phyloP scores from a whole-genome alignment of 139 green algal species.

The Volvox africanus region DNA sequence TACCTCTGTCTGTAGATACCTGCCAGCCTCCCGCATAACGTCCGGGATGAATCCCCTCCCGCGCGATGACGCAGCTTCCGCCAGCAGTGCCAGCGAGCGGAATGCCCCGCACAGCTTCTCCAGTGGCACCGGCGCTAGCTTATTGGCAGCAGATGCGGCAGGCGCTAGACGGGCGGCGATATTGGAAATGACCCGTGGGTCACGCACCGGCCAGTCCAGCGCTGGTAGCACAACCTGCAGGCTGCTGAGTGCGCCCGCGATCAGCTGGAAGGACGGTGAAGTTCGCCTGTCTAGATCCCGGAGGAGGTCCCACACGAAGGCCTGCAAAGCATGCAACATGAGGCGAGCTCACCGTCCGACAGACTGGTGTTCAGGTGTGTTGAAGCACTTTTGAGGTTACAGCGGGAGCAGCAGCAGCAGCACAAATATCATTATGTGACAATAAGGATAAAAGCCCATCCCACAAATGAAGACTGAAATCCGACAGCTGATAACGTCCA shows the following conservation, averaged over 20 bases:
- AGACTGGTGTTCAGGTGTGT: too few relatives aligned
- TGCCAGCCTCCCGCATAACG: too few relatives aligned
- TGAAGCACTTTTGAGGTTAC: too few relatives aligned
- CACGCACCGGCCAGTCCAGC: neutral
- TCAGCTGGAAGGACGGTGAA: neutral
- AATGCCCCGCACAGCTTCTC: neutral
- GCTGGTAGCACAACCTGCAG: conserved; percentile 20
- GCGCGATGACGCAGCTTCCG: too few relatives aligned
- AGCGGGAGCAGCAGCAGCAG: too few relatives aligned
- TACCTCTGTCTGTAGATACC: neutral
- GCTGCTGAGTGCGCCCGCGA: neutral
- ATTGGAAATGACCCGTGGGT: neutral
- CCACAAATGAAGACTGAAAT: too few relatives aligned
- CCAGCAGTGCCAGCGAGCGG: neutral
- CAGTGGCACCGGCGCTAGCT: neutral
- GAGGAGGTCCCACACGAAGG: neutral
- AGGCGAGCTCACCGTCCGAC: too few relatives aligned
- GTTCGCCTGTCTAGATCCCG: neutral
- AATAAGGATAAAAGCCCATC: too few relatives aligned
- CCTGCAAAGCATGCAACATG: neutral
- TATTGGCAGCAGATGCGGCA: neutral
- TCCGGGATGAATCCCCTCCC: too few relatives aligned
- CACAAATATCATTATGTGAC: too few relatives aligned
- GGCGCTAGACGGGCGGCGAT: neutral
- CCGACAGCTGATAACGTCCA: too few relatives aligned